Conservation (phyloP, 179 eudicot species). For the Pouteria campechiana region DNA sequence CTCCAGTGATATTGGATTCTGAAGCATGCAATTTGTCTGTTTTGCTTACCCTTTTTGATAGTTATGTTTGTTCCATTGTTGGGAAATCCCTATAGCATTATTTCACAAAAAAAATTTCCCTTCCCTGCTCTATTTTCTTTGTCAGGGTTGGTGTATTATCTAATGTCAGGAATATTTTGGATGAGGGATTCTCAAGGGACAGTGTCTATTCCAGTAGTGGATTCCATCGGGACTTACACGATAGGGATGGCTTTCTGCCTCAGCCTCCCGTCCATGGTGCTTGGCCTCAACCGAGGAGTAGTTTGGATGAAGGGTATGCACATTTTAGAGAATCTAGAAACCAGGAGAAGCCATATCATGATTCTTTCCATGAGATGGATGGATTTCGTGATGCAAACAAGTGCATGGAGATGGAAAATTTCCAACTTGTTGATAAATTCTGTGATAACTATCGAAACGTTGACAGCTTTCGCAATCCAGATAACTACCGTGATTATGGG, state of each 20-base stretch:
- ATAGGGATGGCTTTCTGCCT: conserved; percentile 63
- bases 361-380: conserved; percentile 54
- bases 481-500: conserved; percentile 22
- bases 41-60: no score
- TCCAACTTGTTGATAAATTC: conserved; percentile 19
- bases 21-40: no score
- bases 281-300: conserved; percentile 71
- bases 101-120: no score
- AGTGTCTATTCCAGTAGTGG: conserved; percentile 50
- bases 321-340: conserved; percentile 71
- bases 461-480: no score
- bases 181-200: conserved; percentile 75
- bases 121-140: conserved; percentile 15
- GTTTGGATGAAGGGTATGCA: conserved; percentile 74
- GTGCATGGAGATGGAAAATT: conserved; percentile 25
- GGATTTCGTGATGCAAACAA: conserved; percentile 30
- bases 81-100: no score
- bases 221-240: conserved; percentile 50
- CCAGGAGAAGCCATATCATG: conserved; percentile 57
- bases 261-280: conserved; percentile 54
- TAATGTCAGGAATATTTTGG: conserved; percentile 83
- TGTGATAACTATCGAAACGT: conserved; percentile 16
- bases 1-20: no score
- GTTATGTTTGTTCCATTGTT: no score
- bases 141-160: conserved; percentile 79